Percentiles rank a stretch among this genome's conserved stretches.
Evolutionary conservation across 2,329 filamentous ascomycete species (phyloP).

Genomic region (Thielaviopsis ethacetica): DNA sequence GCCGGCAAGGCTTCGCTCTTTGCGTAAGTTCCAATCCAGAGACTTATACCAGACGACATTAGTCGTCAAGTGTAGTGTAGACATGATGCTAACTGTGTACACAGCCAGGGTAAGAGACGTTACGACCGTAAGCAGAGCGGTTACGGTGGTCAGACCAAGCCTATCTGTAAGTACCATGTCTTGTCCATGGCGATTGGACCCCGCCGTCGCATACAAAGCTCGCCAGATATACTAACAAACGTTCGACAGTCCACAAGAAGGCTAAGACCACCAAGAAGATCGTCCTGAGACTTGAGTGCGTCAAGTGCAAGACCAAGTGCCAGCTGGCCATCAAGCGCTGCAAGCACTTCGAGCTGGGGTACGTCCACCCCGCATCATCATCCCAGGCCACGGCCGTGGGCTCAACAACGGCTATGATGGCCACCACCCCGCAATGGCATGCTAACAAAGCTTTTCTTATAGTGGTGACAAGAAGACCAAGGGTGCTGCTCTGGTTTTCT

Average conservation of each 20-base stretch:
- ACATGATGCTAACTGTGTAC: slow-evolving; percentile 2
- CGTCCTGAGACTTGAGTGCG: slow-evolving; percentile 95
- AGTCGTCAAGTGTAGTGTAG: no score
- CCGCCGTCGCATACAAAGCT: neutral
- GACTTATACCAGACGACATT: neutral
- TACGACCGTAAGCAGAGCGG: slow-evolving; percentile 98
- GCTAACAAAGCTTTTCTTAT: slow-evolving; percentile 24
- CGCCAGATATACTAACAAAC: neutral
- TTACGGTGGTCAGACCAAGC: slow-evolving; percentile 99
- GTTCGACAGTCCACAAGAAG: slow-evolving; percentile 78
- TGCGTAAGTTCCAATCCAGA: slow-evolving; percentile 29
- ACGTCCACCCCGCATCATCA: slow-evolving; percentile 27
- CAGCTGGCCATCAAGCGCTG: slow-evolving; percentile 98
- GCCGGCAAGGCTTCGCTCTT: slow-evolving; percentile 90
- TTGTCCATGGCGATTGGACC: neutral
- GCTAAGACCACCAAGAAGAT: slow-evolving; percentile 99
- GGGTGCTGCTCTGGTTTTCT: slow-evolving; percentile 99
- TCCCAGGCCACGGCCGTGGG: neutral
- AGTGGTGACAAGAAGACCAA: slow-evolving; percentile 99
- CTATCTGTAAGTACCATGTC: slow-evolving; percentile 43
- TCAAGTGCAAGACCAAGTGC: slow-evolving; percentile 92
- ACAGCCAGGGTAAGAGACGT: slow-evolving; percentile 87
- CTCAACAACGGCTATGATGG: neutral
- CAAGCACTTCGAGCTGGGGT: slow-evolving; percentile 99
- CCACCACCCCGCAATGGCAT: slow-evolving; percentile 11